Evolutionary conservation across 2,329 filamentous ascomycete species (phyloP).

Genomic region (Neophaeococcomyces mojaviensis): DNA sequence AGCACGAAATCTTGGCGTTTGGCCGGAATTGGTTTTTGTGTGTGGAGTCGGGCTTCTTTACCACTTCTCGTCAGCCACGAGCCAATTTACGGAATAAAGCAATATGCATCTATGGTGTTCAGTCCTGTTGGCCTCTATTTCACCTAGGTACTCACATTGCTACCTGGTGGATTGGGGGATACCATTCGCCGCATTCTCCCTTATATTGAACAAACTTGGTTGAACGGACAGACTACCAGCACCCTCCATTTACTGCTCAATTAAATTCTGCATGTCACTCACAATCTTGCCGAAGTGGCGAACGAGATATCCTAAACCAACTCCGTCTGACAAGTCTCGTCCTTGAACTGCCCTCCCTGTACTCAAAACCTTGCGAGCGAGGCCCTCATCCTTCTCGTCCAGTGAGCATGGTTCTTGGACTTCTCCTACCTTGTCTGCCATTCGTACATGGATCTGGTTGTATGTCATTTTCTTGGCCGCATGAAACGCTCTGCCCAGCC

Average conservation of each 20-base stretch:
- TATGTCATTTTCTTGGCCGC: conserved; percentile 1
- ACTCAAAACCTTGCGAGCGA: background rate
- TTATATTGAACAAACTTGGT: background rate
- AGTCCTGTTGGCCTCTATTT: no score
- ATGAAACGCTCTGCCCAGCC: background rate
- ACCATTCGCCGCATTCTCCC: no score
- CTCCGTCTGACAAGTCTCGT: background rate
- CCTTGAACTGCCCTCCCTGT: background rate
- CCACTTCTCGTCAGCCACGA: background rate
- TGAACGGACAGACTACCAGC: background rate
- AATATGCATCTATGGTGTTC: no score
- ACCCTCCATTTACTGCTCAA: background rate
- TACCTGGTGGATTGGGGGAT: no score
- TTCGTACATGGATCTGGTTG: background rate
- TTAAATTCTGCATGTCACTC: background rate
- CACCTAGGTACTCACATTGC: no score
- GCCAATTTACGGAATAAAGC: no score
- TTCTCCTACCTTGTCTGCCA: background rate
- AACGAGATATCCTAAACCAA: background rate
- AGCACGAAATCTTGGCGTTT: conserved; percentile 6
- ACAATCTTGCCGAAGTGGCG: background rate
- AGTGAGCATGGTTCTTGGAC: background rate
- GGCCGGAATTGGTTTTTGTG: background rate
- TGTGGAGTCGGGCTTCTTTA: background rate
- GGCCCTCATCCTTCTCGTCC: background rate